These are phyloP conservation scores for Boletus rex-veris DNA, from an alignment of 768 basidiomycete species.

Conservation along the genomic window DNA sequence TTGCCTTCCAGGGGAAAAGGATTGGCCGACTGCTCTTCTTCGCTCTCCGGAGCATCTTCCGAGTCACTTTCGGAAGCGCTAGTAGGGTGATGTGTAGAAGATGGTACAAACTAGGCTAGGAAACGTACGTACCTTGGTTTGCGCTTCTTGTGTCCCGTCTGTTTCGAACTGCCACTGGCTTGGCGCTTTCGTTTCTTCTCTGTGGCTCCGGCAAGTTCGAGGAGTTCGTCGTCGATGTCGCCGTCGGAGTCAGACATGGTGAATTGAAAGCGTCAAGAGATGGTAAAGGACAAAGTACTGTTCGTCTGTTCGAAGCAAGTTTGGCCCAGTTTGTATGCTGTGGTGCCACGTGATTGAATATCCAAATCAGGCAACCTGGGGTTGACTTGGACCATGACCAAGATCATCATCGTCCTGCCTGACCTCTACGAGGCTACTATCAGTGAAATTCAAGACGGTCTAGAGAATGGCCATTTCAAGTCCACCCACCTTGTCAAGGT, in stretches of 20 bases:
- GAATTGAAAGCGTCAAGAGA: neutral
- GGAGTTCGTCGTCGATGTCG: constrained; percentile 66
- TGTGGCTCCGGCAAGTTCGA: constrained; percentile 71
- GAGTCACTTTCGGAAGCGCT: constrained; percentile 45
- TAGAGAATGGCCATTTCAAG: constrained; percentile 48
- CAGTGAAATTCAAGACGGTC: constrained; percentile 49
- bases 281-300: constrained; percentile 1
- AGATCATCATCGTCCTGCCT: constrained; percentile 29
- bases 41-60: constrained; percentile 59
- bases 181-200: constrained; percentile 65
- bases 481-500: constrained; percentile 65
- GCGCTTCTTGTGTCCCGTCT: constrained; percentile 58
- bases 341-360: constrained; percentile 7
- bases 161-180: constrained; percentile 41
- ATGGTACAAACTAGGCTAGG: neutral
- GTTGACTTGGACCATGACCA: neutral
- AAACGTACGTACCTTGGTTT: constrained; percentile 60
- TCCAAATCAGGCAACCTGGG: constrained; percentile 8
- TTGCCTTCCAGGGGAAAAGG: constrained; percentile 91
- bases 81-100: constrained; percentile 4
- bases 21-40: constrained; percentile 51
- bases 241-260: constrained; percentile 51
- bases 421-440: constrained; percentile 63
- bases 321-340: constrained; percentile 20
- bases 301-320: neutral